Conservation (phyloP, 1,284 basidiomycete genomes). For the Fomitiporia mediterranea region DNA sequence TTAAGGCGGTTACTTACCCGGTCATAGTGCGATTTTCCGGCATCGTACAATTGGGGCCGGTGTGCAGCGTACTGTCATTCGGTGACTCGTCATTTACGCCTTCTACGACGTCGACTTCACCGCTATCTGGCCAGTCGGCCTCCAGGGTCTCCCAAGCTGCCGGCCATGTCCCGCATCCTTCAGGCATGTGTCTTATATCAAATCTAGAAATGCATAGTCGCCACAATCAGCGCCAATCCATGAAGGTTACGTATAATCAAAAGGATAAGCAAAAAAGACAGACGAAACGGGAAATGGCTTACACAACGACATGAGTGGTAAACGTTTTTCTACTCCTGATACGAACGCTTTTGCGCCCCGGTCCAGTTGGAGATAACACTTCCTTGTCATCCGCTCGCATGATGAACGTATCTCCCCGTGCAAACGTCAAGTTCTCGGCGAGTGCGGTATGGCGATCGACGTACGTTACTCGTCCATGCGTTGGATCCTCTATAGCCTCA, state of each 20-base stretch:
- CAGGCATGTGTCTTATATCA: slow-evolving; percentile 43
- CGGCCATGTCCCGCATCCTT: slow-evolving; percentile 56
- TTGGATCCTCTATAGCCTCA: slow-evolving; percentile 42
- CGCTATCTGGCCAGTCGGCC: slow-evolving; percentile 30
- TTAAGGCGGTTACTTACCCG: slow-evolving; percentile 21
- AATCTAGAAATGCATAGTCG: slow-evolving; percentile 24
- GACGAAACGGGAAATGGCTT: background rate
- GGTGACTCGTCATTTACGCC: slow-evolving; percentile 34
- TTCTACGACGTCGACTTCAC: slow-evolving; percentile 35
- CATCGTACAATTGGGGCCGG: slow-evolving; percentile 30
- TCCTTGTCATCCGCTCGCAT: slow-evolving; percentile 33
- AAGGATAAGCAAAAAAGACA: background rate
- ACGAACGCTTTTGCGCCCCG: slow-evolving; percentile 34
- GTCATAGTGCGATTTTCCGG: slow-evolving; percentile 21
- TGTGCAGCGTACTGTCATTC: slow-evolving; percentile 40
- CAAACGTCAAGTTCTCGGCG: slow-evolving; percentile 42
- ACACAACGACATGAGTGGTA: slow-evolving; percentile 31
- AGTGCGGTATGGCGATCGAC: slow-evolving; percentile 42
- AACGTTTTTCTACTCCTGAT: slow-evolving; percentile 30
- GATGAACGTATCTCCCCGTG: slow-evolving; percentile 41
- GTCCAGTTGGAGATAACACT: slow-evolving; percentile 27
- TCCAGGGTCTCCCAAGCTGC: slow-evolving; percentile 40
- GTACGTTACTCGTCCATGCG: slow-evolving; percentile 49
- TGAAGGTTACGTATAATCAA: background rate
- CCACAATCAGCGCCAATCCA: background rate